Evolutionary conservation across 2,329 filamentous ascomycete species (phyloP), one percentile per base, ranked within the genome.

Genomic region (Trichoderma brevicompactum): DNA sequence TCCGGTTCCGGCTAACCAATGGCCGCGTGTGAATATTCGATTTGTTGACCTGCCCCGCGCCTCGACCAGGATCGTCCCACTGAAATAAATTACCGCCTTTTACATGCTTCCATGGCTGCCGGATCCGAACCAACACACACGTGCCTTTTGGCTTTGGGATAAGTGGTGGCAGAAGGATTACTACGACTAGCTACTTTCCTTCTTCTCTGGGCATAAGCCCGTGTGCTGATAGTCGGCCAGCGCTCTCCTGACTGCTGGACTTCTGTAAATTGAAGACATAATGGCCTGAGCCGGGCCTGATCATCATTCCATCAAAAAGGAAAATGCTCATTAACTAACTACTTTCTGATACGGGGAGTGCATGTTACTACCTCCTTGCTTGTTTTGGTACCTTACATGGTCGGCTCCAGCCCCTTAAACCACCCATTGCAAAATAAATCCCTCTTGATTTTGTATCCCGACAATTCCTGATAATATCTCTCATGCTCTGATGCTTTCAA

Each of bases 21-120:
- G 46, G 28, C 59, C 7, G 48, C 40, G 40, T 36, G 46, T 62
- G 49, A 62, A n/a, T 23, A 17, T 44, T 36, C 49, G 38, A 13
- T 40, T 49, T 23, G 10, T 43, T 10, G 3, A 19, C 32, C 40
- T 46, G 28, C 60, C 60, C 49, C 23, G 23, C 23, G 44, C 60
- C 15, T 36, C 8, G 40, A 38, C 50, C 38, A 38, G 49, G 56
- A n/a, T 54, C 28, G 19, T 63, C 60, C 49, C 60, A 53, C 32
- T 54, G 28, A 36, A 46, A 54, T 46, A 36, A 38, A 46, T 41
- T 53, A 52, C 48, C 38, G 58, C 58, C 28, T 62, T 62, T 13
- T 44, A 8, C 28, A 34, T 36, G 17, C 49, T 44, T 36, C 60
- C 41, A 44, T 52, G 60, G 32, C 41, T 54, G 28, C 28, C n/a